Conservation (phyloP, 164 flowering plant genomes). For the Sedum album region DNA sequence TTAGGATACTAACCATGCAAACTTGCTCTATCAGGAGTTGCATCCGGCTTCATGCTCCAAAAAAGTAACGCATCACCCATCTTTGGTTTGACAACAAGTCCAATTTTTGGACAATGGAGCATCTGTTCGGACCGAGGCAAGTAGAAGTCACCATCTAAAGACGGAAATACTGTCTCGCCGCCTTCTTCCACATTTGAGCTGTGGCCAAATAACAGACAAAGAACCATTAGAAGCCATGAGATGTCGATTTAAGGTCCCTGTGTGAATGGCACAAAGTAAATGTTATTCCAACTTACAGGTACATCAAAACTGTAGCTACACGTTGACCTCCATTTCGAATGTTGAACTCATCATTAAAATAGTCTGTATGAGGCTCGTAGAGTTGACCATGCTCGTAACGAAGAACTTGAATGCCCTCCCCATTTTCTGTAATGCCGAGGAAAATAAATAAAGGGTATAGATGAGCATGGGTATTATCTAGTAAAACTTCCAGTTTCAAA, state of each 20-base stretch:
- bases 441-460: background rate
- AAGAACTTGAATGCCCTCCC: conserved; percentile 91
- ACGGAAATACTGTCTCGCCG: conserved; percentile 5
- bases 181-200: background rate
- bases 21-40: conserved; percentile 73
- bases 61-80: conserved; percentile 93
- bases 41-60: conserved; percentile 95
- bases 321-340: conserved; percentile 82
- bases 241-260: background rate
- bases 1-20: conserved; percentile 62
- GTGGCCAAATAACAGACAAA: background rate
- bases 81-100: conserved; percentile 72
- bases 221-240: background rate
- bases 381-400: conserved; percentile 88
- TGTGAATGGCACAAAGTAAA: conserved; percentile 1
- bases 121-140: conserved; percentile 68
- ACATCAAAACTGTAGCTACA: conserved; percentile 86
- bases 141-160: conserved; percentile 17
- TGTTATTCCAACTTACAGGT: conserved; percentile 38
- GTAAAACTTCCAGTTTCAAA: background rate
- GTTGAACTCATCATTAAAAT: conserved; percentile 73
- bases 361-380: conserved; percentile 86
- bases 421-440: conserved; percentile 55
- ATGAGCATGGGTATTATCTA: background rate
- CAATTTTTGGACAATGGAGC: conserved; percentile 72